Evolutionary conservation across 352 stramenopile species (phyloP), one percentile per base, ranked within the genome.

Genomic region (Globisporangium cylindrosporum): DNA sequence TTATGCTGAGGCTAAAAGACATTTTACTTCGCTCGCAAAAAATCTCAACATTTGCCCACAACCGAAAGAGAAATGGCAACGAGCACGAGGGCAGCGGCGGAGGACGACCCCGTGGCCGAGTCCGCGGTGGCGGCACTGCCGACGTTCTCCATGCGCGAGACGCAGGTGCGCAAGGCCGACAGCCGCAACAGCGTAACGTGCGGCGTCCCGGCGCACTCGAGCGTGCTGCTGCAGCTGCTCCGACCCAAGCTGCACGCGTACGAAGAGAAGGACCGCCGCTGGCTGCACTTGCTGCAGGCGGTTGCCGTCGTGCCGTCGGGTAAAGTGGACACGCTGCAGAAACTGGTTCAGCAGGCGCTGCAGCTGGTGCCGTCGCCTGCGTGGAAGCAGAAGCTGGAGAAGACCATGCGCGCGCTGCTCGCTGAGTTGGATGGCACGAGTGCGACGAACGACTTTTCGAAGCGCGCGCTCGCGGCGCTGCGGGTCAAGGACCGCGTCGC

Each of bases 401-500:
- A 62, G 20, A 56, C 43, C 0, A 58, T 89, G 43, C 73, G 75
- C 56, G 53, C 59, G 54, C 69, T 77, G 34, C 41, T 88, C 56
- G 62, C 71, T 4, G 73, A 72, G 22, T 27, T 84, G 12, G 41
- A 48, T 48, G 4, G 41, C 14, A 43, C 10, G 3, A 66, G 65
- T 29, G 36, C 62, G 41, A 62, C 20, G 10, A 51, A 66, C 27
- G 54, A 67, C 68, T 77, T 79, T 36, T 61, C 76, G 3, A 69
- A 75, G 55, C 72, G 74, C 22, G 68, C 80, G 34, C 67, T 92
- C 56, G 43, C 89, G 24, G 74, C 77, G 1, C 73, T 93, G 63
- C 73, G 79, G 46, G 62, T 95, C 6, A 95, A 95, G 70, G 85
- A 93, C 41, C 74, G 77, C 41, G 75, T 90, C 59, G 83, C 84